Evolutionary conservation across 2,329 filamentous ascomycete genomes (phyloP), one percentile per base, ranked within the genome.

Genomic region (Sporothrix brasiliensis): DNA sequence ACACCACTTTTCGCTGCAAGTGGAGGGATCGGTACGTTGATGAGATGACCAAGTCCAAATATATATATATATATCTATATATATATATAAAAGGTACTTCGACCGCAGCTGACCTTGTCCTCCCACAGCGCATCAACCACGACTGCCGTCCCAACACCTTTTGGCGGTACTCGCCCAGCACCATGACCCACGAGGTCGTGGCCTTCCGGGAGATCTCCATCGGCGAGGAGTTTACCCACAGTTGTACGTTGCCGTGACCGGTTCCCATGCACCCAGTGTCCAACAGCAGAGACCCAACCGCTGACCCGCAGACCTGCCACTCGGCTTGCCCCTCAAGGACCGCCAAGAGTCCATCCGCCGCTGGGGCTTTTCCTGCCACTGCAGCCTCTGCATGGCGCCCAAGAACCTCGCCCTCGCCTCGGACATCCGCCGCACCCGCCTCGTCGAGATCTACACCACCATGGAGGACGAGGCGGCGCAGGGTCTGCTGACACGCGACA

Each of bases 331-430:
- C 0, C 69, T 71, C 4, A 72, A 73, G n/a, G 75, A 79, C 50
- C 74, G 79, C 56, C 74, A 76, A 41, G 54, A 71, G 4, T 72
- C 73, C 6, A 74, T 80, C 47, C 24, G 50, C 19, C 72, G 73
- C 58, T 80, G 79, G 79, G 76, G 76, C 16, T 80, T 80, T 67
- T 74, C 74, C 50, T 80, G 79, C 73, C 74, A 70, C n/a, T 80
- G 79, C 70, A 72, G 73, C 19, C 77, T 80, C 14, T 80, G 79
- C 73, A 73, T 73, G 9, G 76, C 75, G 14, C 73, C 74, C 2
- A 72, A 73, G 47, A 71, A 72, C 1, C 75, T 76, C 21, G 67
- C 75, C 9, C 68, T 75, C 4, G 75, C 75, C 1, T 80, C 79
- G 4, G 79, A 80, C 69, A 75, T 75, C 65, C 76, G 77, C n/a